phyloP scores from a whole-genome alignment of 306 rosid species.

The Ochetophila trinervis region DNA sequence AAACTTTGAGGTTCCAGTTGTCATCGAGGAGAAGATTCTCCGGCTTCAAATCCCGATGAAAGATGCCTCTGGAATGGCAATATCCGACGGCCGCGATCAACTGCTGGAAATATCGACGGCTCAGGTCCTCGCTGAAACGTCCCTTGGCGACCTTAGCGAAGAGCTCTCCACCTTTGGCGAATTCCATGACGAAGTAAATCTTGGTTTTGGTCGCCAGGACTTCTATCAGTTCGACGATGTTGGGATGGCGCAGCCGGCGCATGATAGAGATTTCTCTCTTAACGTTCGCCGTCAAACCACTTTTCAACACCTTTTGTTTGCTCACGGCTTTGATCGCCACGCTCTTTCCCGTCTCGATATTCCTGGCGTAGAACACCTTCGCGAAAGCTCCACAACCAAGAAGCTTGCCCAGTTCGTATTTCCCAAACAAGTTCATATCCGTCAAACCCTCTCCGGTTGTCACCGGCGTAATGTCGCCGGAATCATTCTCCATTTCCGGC shows the following conservation, averaged over 20 bases:
- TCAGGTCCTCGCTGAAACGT: conserved; percentile 48
- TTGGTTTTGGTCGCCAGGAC: conserved; percentile 73
- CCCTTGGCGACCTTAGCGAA: conserved; percentile 43
- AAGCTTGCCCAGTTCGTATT: conserved; percentile 48
- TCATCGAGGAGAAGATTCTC: conserved; percentile 76
- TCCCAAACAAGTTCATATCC: conserved; percentile 33
- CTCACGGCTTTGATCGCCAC: conserved; percentile 77
- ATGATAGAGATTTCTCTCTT: conserved; percentile 75
- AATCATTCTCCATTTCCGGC: conserved; percentile 15
- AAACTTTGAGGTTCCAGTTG: conserved; percentile 48
- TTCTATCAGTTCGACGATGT: conserved; percentile 57
- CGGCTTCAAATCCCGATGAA: conserved; percentile 83
- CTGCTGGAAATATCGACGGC: conserved; percentile 69
- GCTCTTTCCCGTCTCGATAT: conserved; percentile 39
- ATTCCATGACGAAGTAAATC: conserved; percentile 76
- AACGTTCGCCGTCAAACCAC: conserved; percentile 42
- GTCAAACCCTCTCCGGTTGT: neutral
- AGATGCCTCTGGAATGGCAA: conserved; percentile 67
- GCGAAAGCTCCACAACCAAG: conserved; percentile 76
- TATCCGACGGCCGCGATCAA: conserved; percentile 66
- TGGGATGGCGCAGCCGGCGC: conserved; percentile 61
- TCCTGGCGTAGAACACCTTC: conserved; percentile 71
- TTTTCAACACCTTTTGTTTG: conserved; percentile 42
- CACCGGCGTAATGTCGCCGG: neutral
- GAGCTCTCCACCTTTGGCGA: conserved; percentile 76